phyloP scores from a whole-genome alignment of 176 grass and related monocot genomes.

The Aegilops tauschii region DNA sequence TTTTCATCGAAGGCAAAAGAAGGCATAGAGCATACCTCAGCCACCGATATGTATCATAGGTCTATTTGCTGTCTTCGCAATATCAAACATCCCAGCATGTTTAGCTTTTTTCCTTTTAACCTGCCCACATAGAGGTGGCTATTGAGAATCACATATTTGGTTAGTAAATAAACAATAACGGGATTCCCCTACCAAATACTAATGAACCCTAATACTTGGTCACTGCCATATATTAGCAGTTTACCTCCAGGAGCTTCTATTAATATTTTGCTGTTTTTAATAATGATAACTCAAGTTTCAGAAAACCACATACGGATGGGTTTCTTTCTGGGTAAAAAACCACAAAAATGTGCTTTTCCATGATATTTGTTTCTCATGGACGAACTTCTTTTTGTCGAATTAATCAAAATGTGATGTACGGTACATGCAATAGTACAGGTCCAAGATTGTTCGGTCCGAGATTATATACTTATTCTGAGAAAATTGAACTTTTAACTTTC shows the following conservation, averaged over 20 bases:
- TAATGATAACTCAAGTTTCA: background rate
- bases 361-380: background rate
- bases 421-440: background rate
- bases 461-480: background rate
- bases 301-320: background rate
- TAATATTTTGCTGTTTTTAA: background rate
- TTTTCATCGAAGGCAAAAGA: background rate
- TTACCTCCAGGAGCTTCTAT: background rate
- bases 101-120: constrained; percentile 95
- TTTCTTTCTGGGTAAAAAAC: background rate
- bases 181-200: background rate
- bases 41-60: constrained; percentile 98
- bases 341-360: background rate
- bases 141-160: constrained; percentile 5
- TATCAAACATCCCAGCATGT: constrained; percentile 91
- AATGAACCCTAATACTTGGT: background rate
- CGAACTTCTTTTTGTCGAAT: background rate
- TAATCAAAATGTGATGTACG: background rate
- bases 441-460: too few species aligned
- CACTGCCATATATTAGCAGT: background rate
- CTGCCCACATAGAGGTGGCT: constrained; percentile 36
- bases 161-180: background rate
- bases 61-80: constrained; percentile 84
- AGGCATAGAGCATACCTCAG: constrained; percentile 40
- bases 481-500: background rate